These are phyloP conservation scores for Pisolithus thermaeus DNA, from an alignment of 1,284 basidiomycete genomes.

Conservation along the genomic window DNA sequence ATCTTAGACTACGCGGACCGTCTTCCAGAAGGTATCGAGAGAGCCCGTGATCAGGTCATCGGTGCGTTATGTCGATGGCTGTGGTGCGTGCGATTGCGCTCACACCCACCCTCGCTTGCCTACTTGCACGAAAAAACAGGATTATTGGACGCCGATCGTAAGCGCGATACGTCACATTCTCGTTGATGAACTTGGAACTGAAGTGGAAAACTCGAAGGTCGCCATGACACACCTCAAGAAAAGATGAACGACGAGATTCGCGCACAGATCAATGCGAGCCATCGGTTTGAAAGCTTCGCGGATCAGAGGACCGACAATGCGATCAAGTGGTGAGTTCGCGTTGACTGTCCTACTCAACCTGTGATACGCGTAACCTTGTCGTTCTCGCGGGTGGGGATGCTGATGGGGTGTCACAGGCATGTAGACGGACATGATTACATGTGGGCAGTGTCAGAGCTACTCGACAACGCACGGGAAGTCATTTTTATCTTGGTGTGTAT, in stretches of 20 bases:
- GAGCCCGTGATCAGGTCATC: constrained; percentile 45
- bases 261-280: constrained; percentile 66
- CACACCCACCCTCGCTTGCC: not conserved
- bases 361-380: not conserved
- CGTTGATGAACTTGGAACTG: not conserved
- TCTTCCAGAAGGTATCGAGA: constrained; percentile 41
- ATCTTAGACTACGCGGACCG: constrained; percentile 26
- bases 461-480: constrained; percentile 69
- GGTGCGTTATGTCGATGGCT: constrained; percentile 29
- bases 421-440: constrained; percentile 92
- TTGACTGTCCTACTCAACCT: not conserved
- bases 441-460: constrained; percentile 85
- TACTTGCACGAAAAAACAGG: constrained; percentile 33
- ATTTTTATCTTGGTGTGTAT: constrained; percentile 69
- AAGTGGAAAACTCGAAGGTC: constrained; percentile 31
- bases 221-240: constrained; percentile 75
- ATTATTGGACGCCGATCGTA: constrained; percentile 53
- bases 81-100: not conserved
- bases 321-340: constrained; percentile 70
- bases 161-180: constrained; percentile 15
- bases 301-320: constrained; percentile 61
- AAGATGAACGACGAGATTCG: constrained; percentile 59
- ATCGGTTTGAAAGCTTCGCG: constrained; percentile 86
- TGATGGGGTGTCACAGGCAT: constrained; percentile 45
- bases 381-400: not conserved